Base-by-base conservation (phyloP, 2,329 filamentous ascomycete species). In the Colletotrichum ledebouriae region DNA sequence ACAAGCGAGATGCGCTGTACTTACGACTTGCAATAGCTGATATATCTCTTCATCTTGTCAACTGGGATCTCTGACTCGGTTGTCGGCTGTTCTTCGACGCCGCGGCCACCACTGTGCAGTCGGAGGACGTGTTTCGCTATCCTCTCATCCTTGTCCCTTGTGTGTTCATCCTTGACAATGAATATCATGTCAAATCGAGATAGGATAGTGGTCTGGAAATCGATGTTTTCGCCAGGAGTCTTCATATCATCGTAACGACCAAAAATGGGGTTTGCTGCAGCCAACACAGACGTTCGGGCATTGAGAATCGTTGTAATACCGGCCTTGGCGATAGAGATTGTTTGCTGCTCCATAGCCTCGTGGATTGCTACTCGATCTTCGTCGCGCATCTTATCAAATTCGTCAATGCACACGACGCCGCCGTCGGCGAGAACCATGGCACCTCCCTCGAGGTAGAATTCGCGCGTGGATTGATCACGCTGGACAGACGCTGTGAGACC, bases 141-240 rank as follows among this genome's bases (percentile, higher is more conserved):
- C 4, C 87, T 90, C 82, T 98, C 94, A 76, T 99, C 96, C 75
- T 95, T 93, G 65, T 89, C 91, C 50, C 93, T 88, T 70, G 95
- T 93, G 78, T 99, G 96, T 70, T 97, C 94, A 78, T 99, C 96
- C 73, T 93, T 93, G 71, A 99, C 95, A 73, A 99, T 98, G 84
- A 98, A 99, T 72, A 99, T 98, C 93, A 99, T 98, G 80, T 99
- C 96, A 78, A 99, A 99, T 87, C 96, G 93, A 2, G 95, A 98
- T 72, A 99, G 78, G 75, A 99, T 98, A 3, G 96, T 99, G 0
- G 96, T 99, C 77, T 99, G 96, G 81, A 99, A 99, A 80, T 99
- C 96, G 73, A 99, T 99, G 77, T 99, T 99, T 80, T 99, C 96
- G 68, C 96, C 96, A 0, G 96, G 96, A 0, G 93, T 94, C 80